Percentiles rank a stretch among this genome's conserved stretches.
phyloP scores from a whole-genome alignment of 2,329 filamentous ascomycete species.

The Xylaria sp. region DNA sequence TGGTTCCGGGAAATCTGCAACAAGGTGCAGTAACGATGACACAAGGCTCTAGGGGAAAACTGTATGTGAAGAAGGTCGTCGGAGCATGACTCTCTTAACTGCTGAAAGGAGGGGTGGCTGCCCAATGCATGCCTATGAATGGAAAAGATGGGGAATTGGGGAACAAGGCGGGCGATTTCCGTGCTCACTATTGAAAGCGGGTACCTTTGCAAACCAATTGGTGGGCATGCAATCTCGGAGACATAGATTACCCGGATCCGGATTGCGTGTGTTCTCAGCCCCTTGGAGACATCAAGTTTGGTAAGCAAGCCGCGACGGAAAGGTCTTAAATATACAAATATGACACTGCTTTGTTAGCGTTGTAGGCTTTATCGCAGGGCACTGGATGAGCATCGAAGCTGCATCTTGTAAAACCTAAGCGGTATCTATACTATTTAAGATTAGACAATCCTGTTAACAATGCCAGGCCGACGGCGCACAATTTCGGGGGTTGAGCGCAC shows the following conservation, averaged over 20 bases:
- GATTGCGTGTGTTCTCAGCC: not conserved
- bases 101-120: not conserved
- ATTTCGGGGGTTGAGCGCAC: too few relatives aligned
- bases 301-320: too few relatives aligned
- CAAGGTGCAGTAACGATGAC: not conserved
- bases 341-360: too few relatives aligned
- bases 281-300: too few relatives aligned
- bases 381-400: too few relatives aligned
- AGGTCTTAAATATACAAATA: too few relatives aligned
- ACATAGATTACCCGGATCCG: slow-evolving; percentile 4
- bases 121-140: not conserved
- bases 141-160: not conserved
- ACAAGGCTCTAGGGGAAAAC: not conserved
- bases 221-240: slow-evolving; percentile 3
- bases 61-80: not conserved
- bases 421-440: too few relatives aligned
- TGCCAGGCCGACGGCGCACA: too few relatives aligned
- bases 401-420: too few relatives aligned
- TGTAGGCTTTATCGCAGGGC: too few relatives aligned
- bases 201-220: not conserved
- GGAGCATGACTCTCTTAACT: not conserved
- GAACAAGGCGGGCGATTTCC: not conserved
- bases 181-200: not conserved
- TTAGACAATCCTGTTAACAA: too few relatives aligned
- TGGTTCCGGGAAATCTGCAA: not conserved